phyloP scores from a whole-genome alignment of 1,284 basidiomycete genomes.

The Ceratobasidium sp. region DNA sequence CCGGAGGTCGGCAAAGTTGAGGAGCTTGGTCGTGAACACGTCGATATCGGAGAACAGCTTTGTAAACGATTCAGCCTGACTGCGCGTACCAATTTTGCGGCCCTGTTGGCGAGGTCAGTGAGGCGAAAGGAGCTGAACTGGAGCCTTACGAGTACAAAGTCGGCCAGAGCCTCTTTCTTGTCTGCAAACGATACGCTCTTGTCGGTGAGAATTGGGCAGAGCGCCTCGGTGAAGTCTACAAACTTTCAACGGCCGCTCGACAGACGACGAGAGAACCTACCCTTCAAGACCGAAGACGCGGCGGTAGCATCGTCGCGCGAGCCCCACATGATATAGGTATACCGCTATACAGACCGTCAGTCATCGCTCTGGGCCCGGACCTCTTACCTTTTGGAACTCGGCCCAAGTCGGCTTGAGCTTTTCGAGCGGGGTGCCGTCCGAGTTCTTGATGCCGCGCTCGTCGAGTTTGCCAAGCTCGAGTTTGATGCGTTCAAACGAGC shows the following conservation, averaged over 20 bases:
- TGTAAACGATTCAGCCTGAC: background rate
- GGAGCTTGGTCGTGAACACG: background rate
- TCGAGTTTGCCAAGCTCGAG: background rate
- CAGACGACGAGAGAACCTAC: background rate
- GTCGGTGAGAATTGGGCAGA: background rate
- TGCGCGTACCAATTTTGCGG: background rate
- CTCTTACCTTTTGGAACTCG: background rate
- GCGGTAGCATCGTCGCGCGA: background rate
- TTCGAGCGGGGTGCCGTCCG: slow-evolving; percentile 7
- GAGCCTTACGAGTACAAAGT: background rate
- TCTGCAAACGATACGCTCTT: background rate
- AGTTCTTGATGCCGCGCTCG: background rate
- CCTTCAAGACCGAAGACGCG: background rate
- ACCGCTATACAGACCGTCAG: background rate
- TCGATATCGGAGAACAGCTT: background rate
- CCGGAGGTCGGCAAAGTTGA: background rate
- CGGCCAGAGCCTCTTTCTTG: background rate
- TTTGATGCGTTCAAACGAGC: slow-evolving; percentile 7
- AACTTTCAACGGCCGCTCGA: background rate
- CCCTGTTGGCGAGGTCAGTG: background rate
- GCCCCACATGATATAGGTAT: background rate
- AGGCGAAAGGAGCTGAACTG: background rate
- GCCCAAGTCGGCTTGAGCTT: slow-evolving; percentile 26
- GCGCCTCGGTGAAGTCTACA: slow-evolving; percentile 3
- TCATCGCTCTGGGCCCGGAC: background rate